These are phyloP conservation scores for Botrytis elliptica DNA, from an alignment of 2,329 filamentous ascomycete genomes.

Conservation along the genomic window DNA sequence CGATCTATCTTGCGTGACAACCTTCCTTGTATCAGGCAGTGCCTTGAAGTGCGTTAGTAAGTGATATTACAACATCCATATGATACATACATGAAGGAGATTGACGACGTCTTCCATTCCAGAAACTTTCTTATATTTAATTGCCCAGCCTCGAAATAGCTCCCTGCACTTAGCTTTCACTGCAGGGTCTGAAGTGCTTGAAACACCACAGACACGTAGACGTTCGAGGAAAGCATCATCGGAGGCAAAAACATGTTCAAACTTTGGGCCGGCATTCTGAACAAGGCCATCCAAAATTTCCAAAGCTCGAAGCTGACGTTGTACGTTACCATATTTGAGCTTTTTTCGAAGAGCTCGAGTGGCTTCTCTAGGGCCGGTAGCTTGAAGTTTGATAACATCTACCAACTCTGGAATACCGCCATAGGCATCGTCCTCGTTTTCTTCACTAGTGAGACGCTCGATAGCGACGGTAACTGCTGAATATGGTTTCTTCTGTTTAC, in stretches of 20 bases:
- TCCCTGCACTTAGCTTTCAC: conserved; percentile 88
- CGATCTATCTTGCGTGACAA: conserved; percentile 73
- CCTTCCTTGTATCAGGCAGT: conserved; percentile 67
- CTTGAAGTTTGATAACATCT: conserved; percentile 88
- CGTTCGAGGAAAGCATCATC: conserved; percentile 92
- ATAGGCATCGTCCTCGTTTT: conserved; percentile 86
- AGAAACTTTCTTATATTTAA: conserved; percentile 74
- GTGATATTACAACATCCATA: neutral
- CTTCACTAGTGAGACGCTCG: conserved; percentile 84
- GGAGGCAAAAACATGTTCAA: conserved; percentile 75
- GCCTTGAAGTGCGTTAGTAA: conserved; percentile 42
- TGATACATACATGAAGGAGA: conserved; percentile 62
- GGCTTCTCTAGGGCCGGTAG: conserved; percentile 81
- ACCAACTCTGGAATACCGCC: conserved; percentile 91
- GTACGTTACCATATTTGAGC: conserved; percentile 95
- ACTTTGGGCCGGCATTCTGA: conserved; percentile 85
- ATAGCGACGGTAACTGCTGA: conserved; percentile 91
- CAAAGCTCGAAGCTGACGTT: conserved; percentile 85
- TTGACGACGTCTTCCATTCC: conserved; percentile 78
- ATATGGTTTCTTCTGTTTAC: conserved; percentile 73
- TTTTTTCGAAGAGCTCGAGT: conserved; percentile 94
- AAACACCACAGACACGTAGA: conserved; percentile 81
- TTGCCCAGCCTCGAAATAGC: conserved; percentile 83
- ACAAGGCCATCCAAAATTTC: conserved; percentile 90
- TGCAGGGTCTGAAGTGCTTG: conserved; percentile 76